Conservation (phyloP, 176 grass and related monocot species). For the Musa schizocarpa region DNA sequence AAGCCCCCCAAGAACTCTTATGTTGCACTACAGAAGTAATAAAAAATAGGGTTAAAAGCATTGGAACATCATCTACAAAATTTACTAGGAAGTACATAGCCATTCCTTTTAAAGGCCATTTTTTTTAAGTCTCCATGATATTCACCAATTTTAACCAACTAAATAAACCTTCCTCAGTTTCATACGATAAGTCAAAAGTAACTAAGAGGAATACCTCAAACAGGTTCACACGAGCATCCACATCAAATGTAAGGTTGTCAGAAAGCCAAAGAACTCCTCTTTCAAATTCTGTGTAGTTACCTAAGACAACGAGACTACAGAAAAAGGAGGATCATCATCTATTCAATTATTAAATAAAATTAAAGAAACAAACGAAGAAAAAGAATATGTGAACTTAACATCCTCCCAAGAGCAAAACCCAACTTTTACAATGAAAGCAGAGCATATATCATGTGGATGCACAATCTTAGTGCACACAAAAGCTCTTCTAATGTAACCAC, state of each 20-base stretch:
- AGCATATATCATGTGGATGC: not conserved
- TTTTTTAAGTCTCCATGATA: not conserved
- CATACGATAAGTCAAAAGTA: not conserved
- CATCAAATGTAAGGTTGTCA: constrained; percentile 82
- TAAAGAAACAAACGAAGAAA: not conserved
- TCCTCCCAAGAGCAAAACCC: not conserved
- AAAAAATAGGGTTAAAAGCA: constrained; percentile 14
- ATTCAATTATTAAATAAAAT: not conserved
- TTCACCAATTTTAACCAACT: not conserved
- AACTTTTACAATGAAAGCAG: not conserved
- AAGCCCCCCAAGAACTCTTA: constrained; percentile 97
- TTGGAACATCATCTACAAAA: constrained; percentile 1
- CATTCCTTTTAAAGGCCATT: not conserved
- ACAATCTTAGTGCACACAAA: not conserved
- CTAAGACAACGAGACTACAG: constrained; percentile 98
- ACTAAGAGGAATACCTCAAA: constrained; percentile 61
- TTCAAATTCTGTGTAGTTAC: constrained; percentile 92
- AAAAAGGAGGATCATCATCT: constrained; percentile 66
- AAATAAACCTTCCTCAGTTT: not conserved
- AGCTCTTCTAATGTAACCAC: not conserved
- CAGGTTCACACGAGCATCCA: constrained; percentile 83
- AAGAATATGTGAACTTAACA: not conserved
- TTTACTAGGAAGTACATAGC: not conserved
- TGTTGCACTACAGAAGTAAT: constrained; percentile 62
- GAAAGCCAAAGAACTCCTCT: constrained; percentile 85